Evolutionary conservation across 495 filamentous ascomycete species (phyloP).

Genomic region (Hapsidospora chrysogenum): DNA sequence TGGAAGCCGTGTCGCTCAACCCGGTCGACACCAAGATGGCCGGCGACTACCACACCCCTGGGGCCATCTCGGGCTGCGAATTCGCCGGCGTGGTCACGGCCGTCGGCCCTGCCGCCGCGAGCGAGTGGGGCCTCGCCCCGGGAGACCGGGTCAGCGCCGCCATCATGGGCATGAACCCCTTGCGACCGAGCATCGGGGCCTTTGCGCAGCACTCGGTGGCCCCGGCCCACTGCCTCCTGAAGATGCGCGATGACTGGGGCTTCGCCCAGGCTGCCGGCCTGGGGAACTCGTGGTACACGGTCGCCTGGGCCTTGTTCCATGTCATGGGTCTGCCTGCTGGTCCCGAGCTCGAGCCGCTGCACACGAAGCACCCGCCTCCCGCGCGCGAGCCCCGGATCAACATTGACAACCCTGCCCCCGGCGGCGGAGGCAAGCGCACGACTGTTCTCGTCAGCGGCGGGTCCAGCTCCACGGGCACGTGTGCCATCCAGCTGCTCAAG

Average conservation of each 20-base stretch:
- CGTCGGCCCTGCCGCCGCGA: conserved; percentile 12
- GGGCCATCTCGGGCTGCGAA: conserved; percentile 13
- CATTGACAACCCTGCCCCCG: conserved; percentile 3
- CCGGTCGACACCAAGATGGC: conserved; percentile 41
- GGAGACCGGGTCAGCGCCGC: conserved; percentile 17
- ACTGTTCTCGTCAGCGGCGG: conserved; percentile 22
- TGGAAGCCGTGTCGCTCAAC: conserved; percentile 21
- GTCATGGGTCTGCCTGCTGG: conserved; percentile 11
- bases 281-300: conserved; percentile 19
- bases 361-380: too few relatives aligned
- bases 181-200: conserved; percentile 13
- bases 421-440: not conserved
- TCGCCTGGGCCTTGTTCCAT: conserved; percentile 13
- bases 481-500: conserved; percentile 17
- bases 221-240: conserved; percentile 4
- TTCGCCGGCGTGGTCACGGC: conserved; percentile 16
- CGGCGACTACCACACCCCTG: conserved; percentile 8
- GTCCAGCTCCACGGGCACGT: conserved; percentile 12
- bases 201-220: conserved; percentile 17
- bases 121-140: conserved; percentile 8
- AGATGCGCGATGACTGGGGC: conserved; percentile 10
- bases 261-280: conserved; percentile 16
- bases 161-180: conserved; percentile 8
- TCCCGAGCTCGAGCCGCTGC: too few relatives aligned
- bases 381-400: not conserved